phyloP scores from a whole-genome alignment of 768 basidiomycete genomes.

The Boletus tylopilopsis region DNA sequence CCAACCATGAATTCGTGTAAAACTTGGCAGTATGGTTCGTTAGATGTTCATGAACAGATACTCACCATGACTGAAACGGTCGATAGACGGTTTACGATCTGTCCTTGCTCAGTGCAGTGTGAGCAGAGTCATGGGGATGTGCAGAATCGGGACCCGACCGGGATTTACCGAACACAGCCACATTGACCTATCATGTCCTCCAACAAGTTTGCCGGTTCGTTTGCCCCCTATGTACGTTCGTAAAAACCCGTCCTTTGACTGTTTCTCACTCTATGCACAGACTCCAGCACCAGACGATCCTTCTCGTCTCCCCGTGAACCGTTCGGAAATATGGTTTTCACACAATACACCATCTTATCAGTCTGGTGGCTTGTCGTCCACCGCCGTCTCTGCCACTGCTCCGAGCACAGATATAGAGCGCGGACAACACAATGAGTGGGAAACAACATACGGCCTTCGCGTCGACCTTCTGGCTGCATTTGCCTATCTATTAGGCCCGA shows the following conservation, averaged over 20 bases:
- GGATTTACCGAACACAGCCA: slow-evolving; percentile 40
- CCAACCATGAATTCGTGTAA: slow-evolving; percentile 6
- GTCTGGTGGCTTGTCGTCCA: slow-evolving; percentile 61
- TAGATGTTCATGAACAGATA: slow-evolving; percentile 9
- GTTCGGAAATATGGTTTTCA: slow-evolving; percentile 51
- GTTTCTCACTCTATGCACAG: slow-evolving; percentile 29
- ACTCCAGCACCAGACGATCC: slow-evolving; percentile 59
- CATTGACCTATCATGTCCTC: too few relatives aligned
- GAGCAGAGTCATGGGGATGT: not conserved
- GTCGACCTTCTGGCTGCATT: slow-evolving; percentile 64
- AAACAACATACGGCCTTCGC: slow-evolving; percentile 62
- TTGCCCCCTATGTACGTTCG: slow-evolving; percentile 55
- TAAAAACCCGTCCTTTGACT: not conserved
- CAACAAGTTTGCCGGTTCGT: slow-evolving; percentile 39
- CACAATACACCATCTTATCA: slow-evolving; percentile 55
- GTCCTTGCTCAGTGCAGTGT: slow-evolving; percentile 23
- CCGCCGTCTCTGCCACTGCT: slow-evolving; percentile 38
- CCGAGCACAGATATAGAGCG: slow-evolving; percentile 39
- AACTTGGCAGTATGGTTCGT: not conserved
- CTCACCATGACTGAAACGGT: slow-evolving; percentile 36
- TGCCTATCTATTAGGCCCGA: slow-evolving; percentile 65
- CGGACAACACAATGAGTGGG: slow-evolving; percentile 55
- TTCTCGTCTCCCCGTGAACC: slow-evolving; percentile 16
- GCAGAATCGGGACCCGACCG: slow-evolving; percentile 36
- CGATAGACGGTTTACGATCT: slow-evolving; percentile 16